These are phyloP conservation scores for Kokia cookei DNA, from an alignment of 441 rosid genomes.

Conservation along the genomic window DNA sequence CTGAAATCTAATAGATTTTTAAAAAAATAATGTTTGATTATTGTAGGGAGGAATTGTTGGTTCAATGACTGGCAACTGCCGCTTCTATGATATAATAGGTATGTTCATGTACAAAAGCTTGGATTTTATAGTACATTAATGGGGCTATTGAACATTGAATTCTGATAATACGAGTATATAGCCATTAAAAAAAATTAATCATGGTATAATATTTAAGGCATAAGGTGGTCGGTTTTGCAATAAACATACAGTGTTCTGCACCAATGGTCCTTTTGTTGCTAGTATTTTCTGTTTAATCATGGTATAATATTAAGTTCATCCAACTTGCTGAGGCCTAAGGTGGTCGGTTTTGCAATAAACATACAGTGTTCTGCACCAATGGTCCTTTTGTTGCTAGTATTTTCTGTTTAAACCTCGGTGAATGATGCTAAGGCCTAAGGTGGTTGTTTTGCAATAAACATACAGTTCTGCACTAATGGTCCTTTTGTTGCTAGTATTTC, in stretches of 20 bases:
- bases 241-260: too few relatives aligned
- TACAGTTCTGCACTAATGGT: background rate
- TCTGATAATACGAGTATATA: too few relatives aligned
- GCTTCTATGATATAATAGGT: conserved; percentile 44
- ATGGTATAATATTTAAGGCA: background rate
- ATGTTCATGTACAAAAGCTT: conserved; percentile 10
- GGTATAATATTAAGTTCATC: background rate
- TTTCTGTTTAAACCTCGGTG: background rate
- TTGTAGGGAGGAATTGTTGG: conserved; percentile 51
- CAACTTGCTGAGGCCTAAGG: background rate
- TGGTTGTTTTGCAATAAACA: background rate
- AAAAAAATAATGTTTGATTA: background rate
- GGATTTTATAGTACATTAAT: background rate
- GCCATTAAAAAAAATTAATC: background rate
- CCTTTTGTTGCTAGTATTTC: background rate
- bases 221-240: too few relatives aligned
- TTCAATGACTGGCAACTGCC: conserved; percentile 52
- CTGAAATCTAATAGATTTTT: background rate
- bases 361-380: background rate
- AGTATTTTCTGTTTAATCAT: too few relatives aligned
- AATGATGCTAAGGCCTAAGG: background rate
- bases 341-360: background rate
- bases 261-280: too few relatives aligned
- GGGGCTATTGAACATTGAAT: background rate
- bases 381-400: background rate